These are phyloP conservation scores for Asterionellopsis glacialis DNA, from an alignment of 108 stramenopile genomes.

Conservation along the genomic window DNA sequence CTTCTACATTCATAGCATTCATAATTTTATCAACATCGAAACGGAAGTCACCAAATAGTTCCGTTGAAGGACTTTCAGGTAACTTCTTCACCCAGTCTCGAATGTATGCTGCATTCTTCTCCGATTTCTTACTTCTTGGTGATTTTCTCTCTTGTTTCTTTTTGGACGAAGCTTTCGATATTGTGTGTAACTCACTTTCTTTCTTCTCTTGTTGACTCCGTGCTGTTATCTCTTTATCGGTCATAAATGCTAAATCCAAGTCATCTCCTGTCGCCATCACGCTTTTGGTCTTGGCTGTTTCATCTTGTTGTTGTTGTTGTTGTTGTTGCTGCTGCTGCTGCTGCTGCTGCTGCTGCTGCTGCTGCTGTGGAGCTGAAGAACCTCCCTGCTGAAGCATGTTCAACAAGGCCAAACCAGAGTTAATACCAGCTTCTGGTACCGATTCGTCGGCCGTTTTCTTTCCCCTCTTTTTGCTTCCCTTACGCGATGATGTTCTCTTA, in stretches of 20 bases:
- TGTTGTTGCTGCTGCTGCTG: neutral
- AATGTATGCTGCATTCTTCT: constrained; percentile 24
- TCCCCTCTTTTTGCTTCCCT: neutral
- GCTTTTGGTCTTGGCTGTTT: neutral
- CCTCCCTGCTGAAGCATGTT: constrained; percentile 25
- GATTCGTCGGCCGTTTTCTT: neutral
- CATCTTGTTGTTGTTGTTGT: neutral
- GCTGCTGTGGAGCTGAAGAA: neutral
- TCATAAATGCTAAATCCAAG: constrained; percentile 43
- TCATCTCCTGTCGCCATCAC: constrained; percentile 6
- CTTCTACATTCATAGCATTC: neutral
- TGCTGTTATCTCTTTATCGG: constrained; percentile 69
- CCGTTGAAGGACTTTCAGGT: constrained; percentile 29
- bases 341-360: neutral
- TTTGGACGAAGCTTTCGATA: neutral
- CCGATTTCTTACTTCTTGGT: constrained; percentile 16
- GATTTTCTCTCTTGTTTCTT: neutral
- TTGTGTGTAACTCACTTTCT: constrained; percentile 3
- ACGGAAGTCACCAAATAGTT: constrained; percentile 41
- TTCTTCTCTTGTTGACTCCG: constrained; percentile 45
- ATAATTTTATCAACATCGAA: constrained; percentile 63
- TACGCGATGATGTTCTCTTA: neutral
- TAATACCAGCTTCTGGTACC: neutral
- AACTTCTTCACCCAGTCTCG: constrained; percentile 55
- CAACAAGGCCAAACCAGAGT: constrained; percentile 40